Evolutionary conservation across 73 alveolate genomes (phyloP).

Genomic region (Paramecium primaurelia): DNA sequence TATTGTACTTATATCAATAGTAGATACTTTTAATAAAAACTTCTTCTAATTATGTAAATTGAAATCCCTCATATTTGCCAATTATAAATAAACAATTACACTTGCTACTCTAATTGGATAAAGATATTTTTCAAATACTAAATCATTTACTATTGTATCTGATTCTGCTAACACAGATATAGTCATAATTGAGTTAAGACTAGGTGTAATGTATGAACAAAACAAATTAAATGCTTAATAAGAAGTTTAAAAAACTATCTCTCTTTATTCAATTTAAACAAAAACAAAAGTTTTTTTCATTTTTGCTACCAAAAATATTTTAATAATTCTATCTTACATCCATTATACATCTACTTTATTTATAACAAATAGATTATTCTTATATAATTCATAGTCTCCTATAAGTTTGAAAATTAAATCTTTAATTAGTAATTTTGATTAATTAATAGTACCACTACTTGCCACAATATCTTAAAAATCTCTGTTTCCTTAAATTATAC

Average conservation of each 20-base stretch:
- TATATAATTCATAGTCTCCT: constrained; percentile 13
- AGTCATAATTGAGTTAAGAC: constrained; percentile 11
- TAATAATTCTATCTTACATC: background rate
- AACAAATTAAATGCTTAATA: background rate
- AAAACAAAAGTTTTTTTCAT: background rate
- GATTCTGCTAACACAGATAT: background rate
- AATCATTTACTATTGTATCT: background rate
- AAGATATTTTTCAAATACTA: background rate
- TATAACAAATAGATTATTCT: background rate
- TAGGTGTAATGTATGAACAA: background rate
- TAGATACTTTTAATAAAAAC: background rate
- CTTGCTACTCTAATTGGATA: constrained; percentile 26
- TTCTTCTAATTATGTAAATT: constrained; percentile 18
- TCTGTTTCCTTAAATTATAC: background rate
- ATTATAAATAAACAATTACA: background rate
- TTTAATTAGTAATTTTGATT: background rate
- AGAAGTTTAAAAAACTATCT: background rate
- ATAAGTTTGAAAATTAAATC: background rate
- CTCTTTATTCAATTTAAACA: background rate
- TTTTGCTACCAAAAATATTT: constrained; percentile 9
- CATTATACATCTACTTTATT: background rate
- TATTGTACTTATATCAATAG: background rate
- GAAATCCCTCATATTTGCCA: constrained; percentile 31
- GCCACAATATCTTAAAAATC: constrained; percentile 8
- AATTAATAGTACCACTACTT: background rate